These are phyloP conservation scores for Monosporascus sp. DNA, from an alignment of 2,329 filamentous ascomycete species.

Conservation along the genomic window DNA sequence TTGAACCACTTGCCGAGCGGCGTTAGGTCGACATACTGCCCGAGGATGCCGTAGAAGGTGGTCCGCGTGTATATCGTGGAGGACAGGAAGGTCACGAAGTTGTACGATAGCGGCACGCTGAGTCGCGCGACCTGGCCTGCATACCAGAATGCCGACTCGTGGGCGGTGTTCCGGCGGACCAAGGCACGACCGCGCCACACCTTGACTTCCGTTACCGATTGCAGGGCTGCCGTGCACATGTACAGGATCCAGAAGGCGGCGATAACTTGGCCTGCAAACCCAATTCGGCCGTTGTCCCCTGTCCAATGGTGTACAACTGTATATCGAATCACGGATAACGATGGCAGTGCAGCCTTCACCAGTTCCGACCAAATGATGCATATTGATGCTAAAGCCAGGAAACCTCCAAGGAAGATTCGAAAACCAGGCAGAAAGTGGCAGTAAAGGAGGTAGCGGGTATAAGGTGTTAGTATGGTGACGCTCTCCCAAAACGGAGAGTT, in stretches of 20 bases:
- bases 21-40: conserved; percentile 76
- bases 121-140: conserved; percentile 87
- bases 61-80: conserved; percentile 67
- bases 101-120: conserved; percentile 89
- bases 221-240: conserved; percentile 88
- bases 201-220: conserved; percentile 84
- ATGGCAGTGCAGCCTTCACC: conserved; percentile 73
- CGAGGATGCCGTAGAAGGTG: conserved; percentile 83
- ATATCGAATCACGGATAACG: conserved; percentile 63
- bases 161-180: conserved; percentile 84
- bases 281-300: conserved; percentile 67
- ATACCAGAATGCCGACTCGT: conserved; percentile 95
- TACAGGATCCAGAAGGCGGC: conserved; percentile 88
- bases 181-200: conserved; percentile 96
- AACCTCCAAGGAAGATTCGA: conserved; percentile 57
- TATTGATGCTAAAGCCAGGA: conserved; percentile 70
- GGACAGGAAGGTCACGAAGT: conserved; percentile 88
- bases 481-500: conserved; percentile 49
- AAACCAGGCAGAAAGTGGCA: conserved; percentile 67
- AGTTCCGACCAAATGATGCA: conserved; percentile 92
- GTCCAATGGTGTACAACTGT: conserved; percentile 72
- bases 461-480: conserved; percentile 66
- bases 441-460: conserved; percentile 73
- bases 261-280: conserved; percentile 79
- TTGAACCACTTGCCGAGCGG: conserved; percentile 79